Conservation (phyloP, 2,329 filamentous ascomycete genomes). For the Paecilomyces sp. region DNA sequence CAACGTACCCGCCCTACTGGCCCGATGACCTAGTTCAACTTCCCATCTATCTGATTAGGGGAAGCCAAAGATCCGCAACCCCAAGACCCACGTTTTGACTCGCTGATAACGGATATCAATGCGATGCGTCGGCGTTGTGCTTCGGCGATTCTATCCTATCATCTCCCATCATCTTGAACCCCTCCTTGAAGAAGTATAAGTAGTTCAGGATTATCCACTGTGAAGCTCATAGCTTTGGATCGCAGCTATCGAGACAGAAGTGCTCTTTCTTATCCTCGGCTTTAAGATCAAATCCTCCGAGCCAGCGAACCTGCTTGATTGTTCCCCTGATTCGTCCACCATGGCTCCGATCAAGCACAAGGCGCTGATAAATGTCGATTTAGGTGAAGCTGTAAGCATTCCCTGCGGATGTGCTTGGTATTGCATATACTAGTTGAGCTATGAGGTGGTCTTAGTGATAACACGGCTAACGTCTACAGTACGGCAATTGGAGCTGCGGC, state of each 20-base stretch:
- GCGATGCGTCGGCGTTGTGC: not conserved
- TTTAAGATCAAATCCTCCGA: not conserved
- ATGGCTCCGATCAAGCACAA: slow-evolving; percentile 47
- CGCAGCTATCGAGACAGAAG: not conserved
- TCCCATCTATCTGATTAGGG: not conserved
- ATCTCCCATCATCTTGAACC: not conserved
- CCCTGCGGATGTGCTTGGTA: not conserved
- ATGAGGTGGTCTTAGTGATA: not conserved
- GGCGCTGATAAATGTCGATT: slow-evolving; percentile 43
- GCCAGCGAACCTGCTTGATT: not conserved
- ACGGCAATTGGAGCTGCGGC: slow-evolving; percentile 42
- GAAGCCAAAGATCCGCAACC: not conserved
- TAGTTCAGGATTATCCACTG: not conserved
- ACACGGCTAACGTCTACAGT: slow-evolving; percentile 14
- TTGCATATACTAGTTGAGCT: not conserved
- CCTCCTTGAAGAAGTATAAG: not conserved
- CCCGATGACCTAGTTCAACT: not conserved
- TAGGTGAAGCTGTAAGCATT: slow-evolving; percentile 35
- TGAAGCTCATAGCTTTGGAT: not conserved
- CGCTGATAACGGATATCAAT: not conserved
- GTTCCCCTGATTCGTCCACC: not conserved
- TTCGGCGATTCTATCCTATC: not conserved
- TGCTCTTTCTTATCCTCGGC: not conserved
- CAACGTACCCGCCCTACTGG: not conserved
- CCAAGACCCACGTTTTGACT: not conserved